Percentiles rank a stretch among this genome's conserved stretches.
These are phyloP conservation scores for Sugiyamaella valdiviana DNA, from an alignment of 805 yeast species.

Conservation along the genomic window DNA sequence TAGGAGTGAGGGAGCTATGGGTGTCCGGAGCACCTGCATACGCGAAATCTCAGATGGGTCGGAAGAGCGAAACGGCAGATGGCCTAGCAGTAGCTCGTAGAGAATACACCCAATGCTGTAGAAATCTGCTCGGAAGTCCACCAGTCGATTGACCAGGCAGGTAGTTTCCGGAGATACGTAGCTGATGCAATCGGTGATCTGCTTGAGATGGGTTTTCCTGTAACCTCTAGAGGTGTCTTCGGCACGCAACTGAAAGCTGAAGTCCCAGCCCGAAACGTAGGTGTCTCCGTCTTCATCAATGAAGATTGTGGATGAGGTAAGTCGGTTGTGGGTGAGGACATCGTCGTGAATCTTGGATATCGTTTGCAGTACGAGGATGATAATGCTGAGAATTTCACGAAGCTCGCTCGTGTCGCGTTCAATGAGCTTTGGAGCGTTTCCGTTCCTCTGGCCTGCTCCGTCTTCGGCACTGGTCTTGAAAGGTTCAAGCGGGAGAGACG, in stretches of 20 bases:
- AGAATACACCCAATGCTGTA: constrained; percentile 46
- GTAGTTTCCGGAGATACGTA: constrained; percentile 48
- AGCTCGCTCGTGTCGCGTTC: constrained; percentile 20
- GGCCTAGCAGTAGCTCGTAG: constrained; percentile 43
- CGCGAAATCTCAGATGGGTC: constrained; percentile 37
- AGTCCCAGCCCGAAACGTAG: constrained; percentile 45
- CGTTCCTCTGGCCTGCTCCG: neutral
- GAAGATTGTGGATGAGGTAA: constrained; percentile 37
- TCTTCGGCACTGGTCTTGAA: no score
- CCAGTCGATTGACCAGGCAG: constrained; percentile 35
- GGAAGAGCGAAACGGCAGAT: constrained; percentile 39
- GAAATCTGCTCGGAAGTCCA: constrained; percentile 44
- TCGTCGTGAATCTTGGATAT: constrained; percentile 34
- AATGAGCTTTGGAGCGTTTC: neutral
- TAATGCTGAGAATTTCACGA: constrained; percentile 21
- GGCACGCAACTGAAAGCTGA: constrained; percentile 36
- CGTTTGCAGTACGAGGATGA: constrained; percentile 24
- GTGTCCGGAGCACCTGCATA: constrained; percentile 38
- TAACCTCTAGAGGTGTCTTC: constrained; percentile 41
- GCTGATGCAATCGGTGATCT: constrained; percentile 38
- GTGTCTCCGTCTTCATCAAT: constrained; percentile 35
- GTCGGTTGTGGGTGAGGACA: constrained; percentile 45
- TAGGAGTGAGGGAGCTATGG: constrained; percentile 36
- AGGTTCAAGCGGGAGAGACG: neutral
- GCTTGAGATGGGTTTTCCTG: constrained; percentile 37